Evolutionary conservation across 148 eudicot genomes (phyloP), one percentile per base, ranked within the genome.

Genomic region (Pouteria glomerata): DNA sequence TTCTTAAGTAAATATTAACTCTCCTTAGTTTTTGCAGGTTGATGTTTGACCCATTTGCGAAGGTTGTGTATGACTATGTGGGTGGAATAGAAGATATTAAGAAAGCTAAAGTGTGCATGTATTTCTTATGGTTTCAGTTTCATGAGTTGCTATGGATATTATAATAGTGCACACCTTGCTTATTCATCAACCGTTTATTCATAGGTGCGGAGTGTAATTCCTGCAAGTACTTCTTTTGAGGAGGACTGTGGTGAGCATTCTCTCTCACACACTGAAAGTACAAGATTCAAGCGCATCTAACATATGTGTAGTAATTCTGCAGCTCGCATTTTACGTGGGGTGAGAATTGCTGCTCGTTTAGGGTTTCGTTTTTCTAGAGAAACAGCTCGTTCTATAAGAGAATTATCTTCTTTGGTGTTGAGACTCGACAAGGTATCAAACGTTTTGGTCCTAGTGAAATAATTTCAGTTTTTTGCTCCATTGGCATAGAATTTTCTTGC

Each of bases 301-400:
- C n/a, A n/a, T n/a, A n/a, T n/a, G n/a, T n/a, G n/a, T n/a, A n/a
- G n/a, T n/a, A n/a, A n/a, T n/a, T n/a, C n/a, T 72, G 76, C 87
- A 94, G 96, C 98, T 75, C 96, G 97, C 66, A 89, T 94, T 74
- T 78, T 94, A 71, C 98, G 98, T 76, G 97, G 83, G 71, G 59
- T 94, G 29, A 84, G 98, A 79, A 82, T 94, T 77, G 97, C 93
- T 73, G 93, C 91, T 18, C 91, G 98, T 48, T 73, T 89, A 73
- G 87, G 87, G 26, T 87, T 94, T 72, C 78, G 82, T 50, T 81
- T 94, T 57, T 60, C 86, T n/a, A 81, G 71, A 64, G 85, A 84
- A 77, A 87, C 87, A 16, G 88, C 90, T 68, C 83, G 37, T 26
- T 61, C 80, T 63, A 70, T 91, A 30, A 89, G 66, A 73, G 59